phyloP scores from a whole-genome alignment of 495 filamentous ascomycete genomes.

The Mytilinidion resinicola region DNA sequence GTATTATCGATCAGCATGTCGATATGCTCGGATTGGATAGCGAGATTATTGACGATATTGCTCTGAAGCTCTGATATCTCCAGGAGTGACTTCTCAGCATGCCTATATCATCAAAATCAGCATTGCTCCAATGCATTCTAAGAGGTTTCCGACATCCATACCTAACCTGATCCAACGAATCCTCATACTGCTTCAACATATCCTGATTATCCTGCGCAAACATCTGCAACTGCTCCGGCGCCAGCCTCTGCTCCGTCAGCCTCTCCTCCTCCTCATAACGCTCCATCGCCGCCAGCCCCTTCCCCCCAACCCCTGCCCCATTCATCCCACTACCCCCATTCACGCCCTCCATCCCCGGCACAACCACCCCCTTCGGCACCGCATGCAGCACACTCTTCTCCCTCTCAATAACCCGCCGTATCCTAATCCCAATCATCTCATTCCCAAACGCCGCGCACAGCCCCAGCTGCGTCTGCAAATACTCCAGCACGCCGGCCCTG shows the following conservation, averaged over 20 bases:
- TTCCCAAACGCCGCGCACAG: constrained; percentile 69
- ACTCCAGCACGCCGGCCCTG: constrained; percentile 78
- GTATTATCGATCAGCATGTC: constrained; percentile 84
- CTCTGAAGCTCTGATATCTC: constrained; percentile 92
- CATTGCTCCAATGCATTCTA: not conserved
- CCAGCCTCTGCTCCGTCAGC: constrained; percentile 56
- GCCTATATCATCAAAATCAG: constrained; percentile 44
- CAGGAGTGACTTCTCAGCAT: constrained; percentile 80
- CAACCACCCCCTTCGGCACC: constrained; percentile 36
- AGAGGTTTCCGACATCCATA: constrained; percentile 30
- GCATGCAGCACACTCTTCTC: constrained; percentile 81
- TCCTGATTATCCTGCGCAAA: constrained; percentile 91
- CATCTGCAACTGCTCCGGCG: constrained; percentile 77
- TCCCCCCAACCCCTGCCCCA: not conserved
- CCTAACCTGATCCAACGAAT: constrained; percentile 86
- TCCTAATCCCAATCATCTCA: constrained; percentile 82
- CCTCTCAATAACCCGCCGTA: constrained; percentile 79
- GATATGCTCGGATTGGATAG: constrained; percentile 78
- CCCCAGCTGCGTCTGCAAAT: constrained; percentile 66
- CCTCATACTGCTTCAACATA: constrained; percentile 88
- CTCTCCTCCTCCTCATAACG: constrained; percentile 38
- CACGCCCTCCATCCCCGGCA: constrained; percentile 3
- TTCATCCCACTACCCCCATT: constrained; percentile 16
- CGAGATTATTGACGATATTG: constrained; percentile 75
- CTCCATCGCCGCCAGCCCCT: not conserved